Evolutionary conservation across 2,329 filamentous ascomycete genomes (phyloP).

Genomic region (Juglanconis juglandina): DNA sequence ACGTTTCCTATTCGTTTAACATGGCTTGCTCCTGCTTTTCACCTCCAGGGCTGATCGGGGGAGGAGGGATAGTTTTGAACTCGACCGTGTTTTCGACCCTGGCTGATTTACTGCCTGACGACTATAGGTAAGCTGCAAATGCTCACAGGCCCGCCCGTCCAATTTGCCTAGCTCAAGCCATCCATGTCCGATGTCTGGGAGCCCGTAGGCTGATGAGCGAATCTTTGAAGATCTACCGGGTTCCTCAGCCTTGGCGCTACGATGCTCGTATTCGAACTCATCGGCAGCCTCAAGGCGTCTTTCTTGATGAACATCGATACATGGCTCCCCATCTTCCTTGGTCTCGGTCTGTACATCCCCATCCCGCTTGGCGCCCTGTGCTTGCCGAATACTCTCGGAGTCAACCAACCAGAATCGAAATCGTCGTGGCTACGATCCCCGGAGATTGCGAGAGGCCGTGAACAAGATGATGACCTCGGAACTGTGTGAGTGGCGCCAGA

Average conservation of each 20-base stretch:
- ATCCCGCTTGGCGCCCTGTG: neutral
- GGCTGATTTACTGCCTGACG: neutral
- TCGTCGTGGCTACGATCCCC: neutral
- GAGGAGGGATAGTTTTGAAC: neutral
- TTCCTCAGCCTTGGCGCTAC: neutral
- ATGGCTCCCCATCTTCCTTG: neutral
- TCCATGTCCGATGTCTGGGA: no score
- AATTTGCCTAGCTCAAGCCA: no score
- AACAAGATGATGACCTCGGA: neutral
- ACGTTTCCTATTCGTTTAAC: neutral
- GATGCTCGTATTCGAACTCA: neutral
- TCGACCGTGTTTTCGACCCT: neutral
- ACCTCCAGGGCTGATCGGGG: neutral
- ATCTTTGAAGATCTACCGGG: neutral
- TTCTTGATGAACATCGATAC: neutral
- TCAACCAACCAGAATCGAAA: neutral
- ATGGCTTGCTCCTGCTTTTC: neutral
- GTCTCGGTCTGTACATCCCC: neutral
- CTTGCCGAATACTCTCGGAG: neutral
- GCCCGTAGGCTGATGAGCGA: no score
- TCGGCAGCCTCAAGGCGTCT: neutral
- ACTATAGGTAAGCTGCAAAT: neutral
- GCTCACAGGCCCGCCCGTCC: neutral
- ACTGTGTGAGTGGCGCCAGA: neutral
- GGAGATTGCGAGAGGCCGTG: neutral